Base-by-base conservation (phyloP, 306 rosid genomes). In the Bauhinia variegata region DNA sequence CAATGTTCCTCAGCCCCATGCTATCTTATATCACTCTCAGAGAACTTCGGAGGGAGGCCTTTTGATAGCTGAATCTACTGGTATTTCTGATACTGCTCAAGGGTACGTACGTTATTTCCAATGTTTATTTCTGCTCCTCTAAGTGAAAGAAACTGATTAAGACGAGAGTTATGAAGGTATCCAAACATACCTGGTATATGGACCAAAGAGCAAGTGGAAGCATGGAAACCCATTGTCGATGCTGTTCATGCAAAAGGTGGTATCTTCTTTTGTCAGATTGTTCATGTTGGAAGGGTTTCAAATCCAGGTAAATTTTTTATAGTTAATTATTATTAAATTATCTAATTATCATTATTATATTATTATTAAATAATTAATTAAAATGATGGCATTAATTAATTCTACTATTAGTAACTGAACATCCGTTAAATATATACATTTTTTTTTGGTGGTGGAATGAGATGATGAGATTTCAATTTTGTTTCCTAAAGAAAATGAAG, bases 241-340 rank as follows among this genome's bases (percentile, higher is more conserved):
- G 88, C 80, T 16, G 88, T 80, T 34, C 88, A 80, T 55, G 70
- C 67, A 13, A 78, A 75, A 54, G 88, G 86, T 0, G 80, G 82
- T 7, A 18, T 63, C 65, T 80, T 84, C 73, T 75, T 84, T 57
- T 80, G 84, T 72, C 88, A 84, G 51, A 39, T 84, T 56, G 59
- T 72, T 79, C 88, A 84, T 31, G 48, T 8, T 0, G 85, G 88
- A 10, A 77, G 88, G 44, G 78, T 71, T 63, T 80, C 88, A 12
- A 80, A 77, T 54, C 13, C 6, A 34, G 75, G 85, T 73, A 17
- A n/a, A n/a, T n/a, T n/a, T n/a, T n/a, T n/a, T n/a, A n/a, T n/a
- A n/a, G n/a, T n/a, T n/a, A n/a, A n/a, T n/a, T n/a, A n/a, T n/a
- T n/a, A n/a, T n/a, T n/a, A n/a, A n/a, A n/a, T n/a, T n/a, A n/a